Evolutionary conservation across 2,329 filamentous ascomycete species (phyloP).

Genomic region (Calonectria pteridis): DNA sequence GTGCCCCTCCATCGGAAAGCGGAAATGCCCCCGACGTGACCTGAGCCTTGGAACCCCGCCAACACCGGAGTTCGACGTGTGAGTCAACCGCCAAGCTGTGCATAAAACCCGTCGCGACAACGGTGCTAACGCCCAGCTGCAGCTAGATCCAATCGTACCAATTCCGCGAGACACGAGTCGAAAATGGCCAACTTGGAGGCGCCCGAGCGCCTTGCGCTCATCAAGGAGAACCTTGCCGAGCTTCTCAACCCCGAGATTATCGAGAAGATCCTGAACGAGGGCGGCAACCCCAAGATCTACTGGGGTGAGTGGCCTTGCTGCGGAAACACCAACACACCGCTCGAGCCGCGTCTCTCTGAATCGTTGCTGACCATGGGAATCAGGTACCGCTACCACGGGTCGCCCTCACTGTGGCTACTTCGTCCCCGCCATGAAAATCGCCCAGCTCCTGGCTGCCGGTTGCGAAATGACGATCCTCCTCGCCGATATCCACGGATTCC

Average conservation of each 20-base stretch:
- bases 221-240: conserved; percentile 85
- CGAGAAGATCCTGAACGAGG: conserved; percentile 77
- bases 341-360: neutral
- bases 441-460: conserved; percentile 85
- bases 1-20: conserved; percentile 23
- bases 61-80: conserved; percentile 20
- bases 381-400: conserved; percentile 85
- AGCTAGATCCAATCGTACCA: neutral
- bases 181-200: conserved; percentile 21
- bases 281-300: conserved; percentile 83
- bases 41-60: conserved; percentile 20
- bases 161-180: neutral
- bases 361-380: conserved; percentile 4
- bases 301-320: conserved; percentile 69
- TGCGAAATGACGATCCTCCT: conserved; percentile 86
- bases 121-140: neutral
- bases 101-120: conserved; percentile 1
- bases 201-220: conserved; percentile 77
- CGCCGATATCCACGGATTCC: conserved; percentile 81
- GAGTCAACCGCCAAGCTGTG: conserved; percentile 20
- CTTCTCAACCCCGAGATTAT: conserved; percentile 88
- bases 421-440: conserved; percentile 89
- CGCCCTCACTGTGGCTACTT: conserved; percentile 92
- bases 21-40: conserved; percentile 15
- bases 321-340: neutral